Percentiles rank a stretch among this genome's conserved stretches.
phyloP scores from a whole-genome alignment of 1,284 basidiomycete genomes.

The Porodaedalea pini region DNA sequence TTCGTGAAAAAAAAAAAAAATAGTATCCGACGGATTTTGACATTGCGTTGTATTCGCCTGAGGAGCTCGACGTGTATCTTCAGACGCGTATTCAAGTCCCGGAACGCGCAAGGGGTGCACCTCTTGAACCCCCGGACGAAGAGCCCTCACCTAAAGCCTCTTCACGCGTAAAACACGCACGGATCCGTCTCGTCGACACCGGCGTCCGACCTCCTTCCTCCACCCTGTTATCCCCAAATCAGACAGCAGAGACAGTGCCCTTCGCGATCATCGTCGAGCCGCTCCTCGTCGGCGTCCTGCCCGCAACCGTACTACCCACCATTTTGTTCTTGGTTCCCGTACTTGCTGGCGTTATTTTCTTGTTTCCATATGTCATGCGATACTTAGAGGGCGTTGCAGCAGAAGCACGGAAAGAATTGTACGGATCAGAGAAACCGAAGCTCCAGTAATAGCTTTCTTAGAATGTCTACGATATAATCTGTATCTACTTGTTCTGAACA shows the following conservation, averaged over 20 bases:
- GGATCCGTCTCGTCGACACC: conserved; percentile 48
- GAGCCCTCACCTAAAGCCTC: neutral
- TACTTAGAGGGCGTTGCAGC: conserved; percentile 34
- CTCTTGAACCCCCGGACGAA: conserved; percentile 7
- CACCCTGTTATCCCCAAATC: neutral
- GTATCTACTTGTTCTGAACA: neutral
- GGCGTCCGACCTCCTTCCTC: conserved; percentile 37
- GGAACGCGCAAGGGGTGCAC: conserved; percentile 21
- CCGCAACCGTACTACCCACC: conserved; percentile 49
- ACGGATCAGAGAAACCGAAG: neutral
- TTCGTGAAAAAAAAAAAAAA: neutral
- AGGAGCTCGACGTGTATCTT: conserved; percentile 15
- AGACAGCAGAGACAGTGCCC: conserved; percentile 33
- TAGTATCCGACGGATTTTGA: conserved; percentile 32
- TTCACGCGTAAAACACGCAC: conserved; percentile 48
- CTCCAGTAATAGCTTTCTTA: no score
- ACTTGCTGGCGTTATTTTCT: conserved; percentile 29
- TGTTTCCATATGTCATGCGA: conserved; percentile 31
- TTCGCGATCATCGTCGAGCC: conserved; percentile 58
- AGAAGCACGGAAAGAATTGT: conserved; percentile 34
- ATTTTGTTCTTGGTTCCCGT: conserved; percentile 35
- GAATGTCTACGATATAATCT: neutral
- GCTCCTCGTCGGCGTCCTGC: conserved; percentile 53
- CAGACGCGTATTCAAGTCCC: conserved; percentile 7
- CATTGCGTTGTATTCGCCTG: conserved; percentile 26